Conservation (phyloP, 257 asterid genomes). For the Lantana camara region DNA sequence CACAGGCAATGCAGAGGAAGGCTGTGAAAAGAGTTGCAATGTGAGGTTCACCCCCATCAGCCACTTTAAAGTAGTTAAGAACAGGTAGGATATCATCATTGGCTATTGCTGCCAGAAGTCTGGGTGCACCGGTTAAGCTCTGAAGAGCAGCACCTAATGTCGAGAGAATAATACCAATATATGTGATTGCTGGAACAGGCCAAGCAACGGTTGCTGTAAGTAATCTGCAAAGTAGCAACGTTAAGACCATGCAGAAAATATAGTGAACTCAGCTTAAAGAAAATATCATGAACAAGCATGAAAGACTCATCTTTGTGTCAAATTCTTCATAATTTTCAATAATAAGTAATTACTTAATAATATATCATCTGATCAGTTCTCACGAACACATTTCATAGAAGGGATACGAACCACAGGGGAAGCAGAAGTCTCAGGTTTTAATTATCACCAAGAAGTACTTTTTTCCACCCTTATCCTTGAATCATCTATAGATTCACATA, state of each 20-base stretch:
- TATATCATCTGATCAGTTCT: too few relatives aligned
- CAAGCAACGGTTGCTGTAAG: conserved; percentile 97
- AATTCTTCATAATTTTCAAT: too few relatives aligned
- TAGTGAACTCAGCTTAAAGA: conserved; percentile 3
- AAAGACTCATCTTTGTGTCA: too few relatives aligned
- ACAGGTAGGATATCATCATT: conserved; percentile 97
- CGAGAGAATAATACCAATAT: conserved; percentile 93
- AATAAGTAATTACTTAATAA: too few relatives aligned
- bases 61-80: conserved; percentile 90
- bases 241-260: conserved; percentile 30
- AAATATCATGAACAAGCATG: conserved; percentile 7
- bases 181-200: conserved; percentile 89
- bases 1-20: conserved; percentile 89
- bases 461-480: too few relatives aligned
- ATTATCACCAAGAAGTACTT: not conserved
- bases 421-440: too few relatives aligned
- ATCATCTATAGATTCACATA: too few relatives aligned
- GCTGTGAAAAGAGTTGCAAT: conserved; percentile 93
- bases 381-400: too few relatives aligned
- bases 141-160: conserved; percentile 99
- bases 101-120: conserved; percentile 98
- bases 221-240: conserved; percentile 71
- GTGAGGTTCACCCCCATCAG: conserved; percentile 90
- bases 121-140: conserved; percentile 97
- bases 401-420: too few relatives aligned